phyloP scores from a whole-genome alignment of 2,329 filamentous ascomycete genomes.

The Aspergillus fructus region DNA sequence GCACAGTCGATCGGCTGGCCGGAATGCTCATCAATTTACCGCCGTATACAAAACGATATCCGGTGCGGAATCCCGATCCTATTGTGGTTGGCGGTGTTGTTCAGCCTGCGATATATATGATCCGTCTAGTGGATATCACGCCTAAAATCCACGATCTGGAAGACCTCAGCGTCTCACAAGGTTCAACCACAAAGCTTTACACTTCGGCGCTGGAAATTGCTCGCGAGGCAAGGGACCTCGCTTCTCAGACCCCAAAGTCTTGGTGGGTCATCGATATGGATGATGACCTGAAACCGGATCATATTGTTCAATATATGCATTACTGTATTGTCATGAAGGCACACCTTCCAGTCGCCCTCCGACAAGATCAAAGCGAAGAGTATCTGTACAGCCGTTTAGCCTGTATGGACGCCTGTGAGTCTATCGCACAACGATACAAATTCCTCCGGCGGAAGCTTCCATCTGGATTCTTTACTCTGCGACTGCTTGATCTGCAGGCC shows the following conservation, averaged over 20 bases:
- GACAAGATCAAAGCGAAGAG: constrained; percentile 12
- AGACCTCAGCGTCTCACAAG: constrained; percentile 8
- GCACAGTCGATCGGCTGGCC: constrained; percentile 30
- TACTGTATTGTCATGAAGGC: constrained; percentile 16
- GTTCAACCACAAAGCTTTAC: constrained; percentile 5
- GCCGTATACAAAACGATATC: constrained; percentile 28
- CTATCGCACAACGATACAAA: constrained; percentile 12
- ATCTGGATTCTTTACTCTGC: constrained; percentile 13
- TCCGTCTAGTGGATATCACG: constrained; percentile 11
- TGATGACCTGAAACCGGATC: constrained; percentile 5
- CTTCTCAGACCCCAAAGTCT: constrained; percentile 8
- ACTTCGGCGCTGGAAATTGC: constrained; percentile 12
- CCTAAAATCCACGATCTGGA: constrained; percentile 15
- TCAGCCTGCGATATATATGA: constrained; percentile 12
- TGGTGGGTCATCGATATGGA: constrained; percentile 14
- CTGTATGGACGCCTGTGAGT: constrained; percentile 19
- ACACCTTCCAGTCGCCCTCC: constrained; percentile 15
- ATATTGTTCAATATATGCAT: constrained; percentile 19
- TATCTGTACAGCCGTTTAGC: constrained; percentile 16
- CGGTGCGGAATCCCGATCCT: neutral
- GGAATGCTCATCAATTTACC: constrained; percentile 38
- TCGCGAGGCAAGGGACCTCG: constrained; percentile 12
- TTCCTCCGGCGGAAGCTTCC: constrained; percentile 14
- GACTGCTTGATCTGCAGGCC: constrained; percentile 18
- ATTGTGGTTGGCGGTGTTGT: constrained; percentile 13